Base-by-base conservation (phyloP, 2,329 filamentous ascomycete species). In the Fusarium compactum region DNA sequence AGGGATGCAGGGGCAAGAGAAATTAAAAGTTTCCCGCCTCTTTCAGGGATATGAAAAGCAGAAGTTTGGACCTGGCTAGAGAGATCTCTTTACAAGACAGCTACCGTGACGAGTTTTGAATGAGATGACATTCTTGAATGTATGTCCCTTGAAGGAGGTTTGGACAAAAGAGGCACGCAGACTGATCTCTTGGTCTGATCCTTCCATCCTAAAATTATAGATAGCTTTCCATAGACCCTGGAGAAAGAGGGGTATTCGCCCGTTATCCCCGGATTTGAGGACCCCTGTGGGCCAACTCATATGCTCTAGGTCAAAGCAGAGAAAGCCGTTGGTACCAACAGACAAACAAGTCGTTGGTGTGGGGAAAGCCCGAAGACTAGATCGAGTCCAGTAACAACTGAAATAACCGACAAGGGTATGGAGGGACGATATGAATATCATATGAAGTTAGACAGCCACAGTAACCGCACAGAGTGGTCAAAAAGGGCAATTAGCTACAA, bases 181-280 rank as follows among this genome's bases (percentile, higher is more conserved):
- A n/a, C 3, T 38, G 34, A 38, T 34, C 8, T 18, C 8, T 34
- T 18, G 5, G 15, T 18, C 32, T 34, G 9, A 18, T 18, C 3
- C 18, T 38, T 38, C 10, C 18, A n/a, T 38, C 34, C 10, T 25
- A 14, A 6, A 34, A 22, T 10, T 10, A 8, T 18, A 9, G 16
- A 2, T 5, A 14, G 7, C 3, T 18, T 2, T 18, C 0, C 9
- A 8, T n/a, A 14, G 16, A 34, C 20, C 22, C 11, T 44, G 14
- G 41, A 11, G 7, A 15, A n/a, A 18, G 6, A 25, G 30, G 22
- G 30, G 47, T 12, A n/a, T 24, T 18, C 24, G 18, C 30, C 14
- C 7, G 30, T 51, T n/a, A 22, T 34, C 30, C 47, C 47, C 47
- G 29, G 6, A 50, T 3, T 32, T 6, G 15, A 18, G 7, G 30